Evolutionary conservation across 306 rosid genomes (phyloP).

Genomic region (Medicago lupulina): DNA sequence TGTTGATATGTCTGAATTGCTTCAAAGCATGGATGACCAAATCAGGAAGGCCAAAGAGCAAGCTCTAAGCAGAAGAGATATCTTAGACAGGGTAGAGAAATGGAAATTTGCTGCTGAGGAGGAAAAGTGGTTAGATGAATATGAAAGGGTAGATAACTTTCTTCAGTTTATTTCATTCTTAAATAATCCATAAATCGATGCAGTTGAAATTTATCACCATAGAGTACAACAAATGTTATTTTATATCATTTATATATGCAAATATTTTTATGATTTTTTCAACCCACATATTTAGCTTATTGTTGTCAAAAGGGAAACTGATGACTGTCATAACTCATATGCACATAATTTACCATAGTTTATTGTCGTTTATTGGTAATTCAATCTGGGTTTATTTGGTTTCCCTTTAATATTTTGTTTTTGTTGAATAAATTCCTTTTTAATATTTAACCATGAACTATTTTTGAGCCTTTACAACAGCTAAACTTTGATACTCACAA

Average conservation of each 20-base stretch:
- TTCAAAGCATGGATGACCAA: conserved; percentile 87
- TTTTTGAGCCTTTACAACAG: background rate
- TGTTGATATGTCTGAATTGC: conserved; percentile 67
- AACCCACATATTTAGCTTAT: conserved; percentile 10
- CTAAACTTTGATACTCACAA: background rate
- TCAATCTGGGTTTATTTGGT: conserved; percentile 2
- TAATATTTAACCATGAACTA: background rate
- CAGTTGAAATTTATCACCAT: conserved; percentile 19
- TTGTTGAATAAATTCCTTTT: background rate
- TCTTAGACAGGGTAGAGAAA: conserved; percentile 86
- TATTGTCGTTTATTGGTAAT: background rate
- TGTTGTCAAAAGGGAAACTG: conserved; percentile 17
- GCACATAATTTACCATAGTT: conserved; percentile 8
- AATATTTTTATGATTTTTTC: background rate
- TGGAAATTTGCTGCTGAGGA: conserved; percentile 86
- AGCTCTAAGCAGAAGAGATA: conserved; percentile 89
- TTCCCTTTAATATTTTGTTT: background rate
- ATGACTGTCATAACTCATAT: conserved; percentile 1
- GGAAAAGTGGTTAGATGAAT: conserved; percentile 96
- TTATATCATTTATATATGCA: background rate
- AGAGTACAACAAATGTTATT: conserved; percentile 6
- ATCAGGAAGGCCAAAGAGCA: conserved; percentile 79
- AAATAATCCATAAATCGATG: background rate
- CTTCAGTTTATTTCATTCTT: conserved; percentile 15
- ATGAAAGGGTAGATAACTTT: conserved; percentile 73